Conservation (phyloP, 805 yeast genomes). For the Candida quercuum region DNA sequence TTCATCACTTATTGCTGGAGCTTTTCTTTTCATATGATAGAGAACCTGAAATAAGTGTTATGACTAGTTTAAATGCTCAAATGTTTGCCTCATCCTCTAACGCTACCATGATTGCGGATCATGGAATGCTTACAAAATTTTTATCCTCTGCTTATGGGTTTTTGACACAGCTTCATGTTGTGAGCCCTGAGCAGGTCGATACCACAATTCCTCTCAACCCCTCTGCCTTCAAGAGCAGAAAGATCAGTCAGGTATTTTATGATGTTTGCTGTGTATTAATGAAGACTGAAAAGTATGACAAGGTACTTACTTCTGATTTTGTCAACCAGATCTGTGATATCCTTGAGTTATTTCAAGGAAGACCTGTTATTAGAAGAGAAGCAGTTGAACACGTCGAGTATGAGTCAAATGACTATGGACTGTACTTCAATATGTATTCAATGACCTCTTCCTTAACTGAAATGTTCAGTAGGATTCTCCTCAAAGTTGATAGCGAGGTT, state of each 20-base stretch:
- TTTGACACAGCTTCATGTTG: constrained; percentile 48
- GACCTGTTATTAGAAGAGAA: constrained; percentile 71
- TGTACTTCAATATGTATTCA: constrained; percentile 37
- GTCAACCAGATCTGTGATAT: constrained; percentile 61
- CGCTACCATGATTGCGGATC: constrained; percentile 55
- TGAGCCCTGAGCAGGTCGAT: constrained; percentile 37
- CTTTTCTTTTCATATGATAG: constrained; percentile 64
- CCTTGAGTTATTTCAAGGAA: constrained; percentile 67
- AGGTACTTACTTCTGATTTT: constrained; percentile 39
- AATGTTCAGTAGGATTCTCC: constrained; percentile 42
- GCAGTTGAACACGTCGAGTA: constrained; percentile 81
- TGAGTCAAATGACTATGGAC: constrained; percentile 66
- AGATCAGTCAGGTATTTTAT: constrained; percentile 73
- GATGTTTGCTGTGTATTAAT: constrained; percentile 76
- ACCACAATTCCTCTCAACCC: constrained; percentile 14
- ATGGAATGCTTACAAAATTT: constrained; percentile 60
- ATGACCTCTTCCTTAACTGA: constrained; percentile 62
- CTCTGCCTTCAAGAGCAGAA: constrained; percentile 50
- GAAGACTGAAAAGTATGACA: constrained; percentile 52
- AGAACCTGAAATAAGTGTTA: constrained; percentile 74
- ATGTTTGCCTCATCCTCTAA: constrained; percentile 74
- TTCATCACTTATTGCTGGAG: constrained; percentile 72
- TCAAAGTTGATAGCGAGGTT: constrained; percentile 1
- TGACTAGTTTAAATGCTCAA: constrained; percentile 70
- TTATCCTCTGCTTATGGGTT: constrained; percentile 59